Conservation (phyloP, 345 rosid genomes). For the Populus tremula region DNA sequence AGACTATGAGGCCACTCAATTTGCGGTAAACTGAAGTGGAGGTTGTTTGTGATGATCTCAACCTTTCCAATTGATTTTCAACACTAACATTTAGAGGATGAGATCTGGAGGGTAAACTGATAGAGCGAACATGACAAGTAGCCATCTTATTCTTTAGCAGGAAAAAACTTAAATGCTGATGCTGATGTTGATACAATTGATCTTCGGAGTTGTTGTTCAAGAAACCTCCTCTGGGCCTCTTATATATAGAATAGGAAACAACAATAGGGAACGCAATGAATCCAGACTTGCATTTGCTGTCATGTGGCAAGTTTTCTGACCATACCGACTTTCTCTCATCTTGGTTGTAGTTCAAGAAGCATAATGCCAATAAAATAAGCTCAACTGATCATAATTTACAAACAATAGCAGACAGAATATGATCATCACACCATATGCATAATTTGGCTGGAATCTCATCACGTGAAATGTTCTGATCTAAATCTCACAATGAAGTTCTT, state of each 20-base stretch:
- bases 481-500: neutral
- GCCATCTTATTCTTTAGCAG: conserved; percentile 11
- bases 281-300: neutral
- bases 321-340: neutral
- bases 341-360: neutral
- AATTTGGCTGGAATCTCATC: neutral
- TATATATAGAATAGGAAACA: neutral
- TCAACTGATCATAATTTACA: neutral
- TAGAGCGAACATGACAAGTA: conserved; percentile 24
- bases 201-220: neutral
- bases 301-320: neutral
- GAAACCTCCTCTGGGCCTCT: neutral
- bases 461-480: neutral
- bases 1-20: neutral
- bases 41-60: conserved; percentile 22
- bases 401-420: neutral
- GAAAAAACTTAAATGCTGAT: neutral
- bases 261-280: neutral
- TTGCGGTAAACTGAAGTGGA: conserved; percentile 9
- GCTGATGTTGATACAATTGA: neutral
- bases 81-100: conserved; percentile 24
- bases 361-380: neutral
- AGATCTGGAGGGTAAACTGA: conserved; percentile 30
- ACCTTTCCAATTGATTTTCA: conserved; percentile 18
- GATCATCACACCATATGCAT: neutral